Conservation (phyloP, 352 stramenopile genomes). For the Thalassiosira ordinaria region DNA sequence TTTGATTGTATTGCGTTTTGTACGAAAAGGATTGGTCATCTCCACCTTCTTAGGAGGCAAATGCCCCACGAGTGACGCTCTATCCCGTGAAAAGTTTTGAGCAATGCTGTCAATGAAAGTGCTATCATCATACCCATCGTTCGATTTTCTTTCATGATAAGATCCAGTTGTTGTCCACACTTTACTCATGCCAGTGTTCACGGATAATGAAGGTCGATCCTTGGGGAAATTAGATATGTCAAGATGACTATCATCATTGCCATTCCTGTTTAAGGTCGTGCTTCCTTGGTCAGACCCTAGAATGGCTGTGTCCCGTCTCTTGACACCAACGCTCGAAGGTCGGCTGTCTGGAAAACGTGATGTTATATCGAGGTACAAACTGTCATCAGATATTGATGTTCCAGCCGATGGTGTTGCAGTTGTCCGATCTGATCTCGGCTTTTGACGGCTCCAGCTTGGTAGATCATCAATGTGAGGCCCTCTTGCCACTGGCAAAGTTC, state of each 20-base stretch:
- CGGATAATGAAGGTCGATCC: slow-evolving; percentile 1
- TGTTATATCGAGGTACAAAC: neutral
- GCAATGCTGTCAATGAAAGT: neutral
- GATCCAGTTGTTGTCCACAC: neutral
- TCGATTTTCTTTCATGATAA: neutral
- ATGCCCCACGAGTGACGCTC: neutral
- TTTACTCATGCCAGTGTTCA: slow-evolving; percentile 6
- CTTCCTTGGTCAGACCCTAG: too few species aligned
- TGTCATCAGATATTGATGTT: neutral
- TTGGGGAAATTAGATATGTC: slow-evolving; percentile 18
- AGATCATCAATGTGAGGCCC: neutral
- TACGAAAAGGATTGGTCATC: too few species aligned
- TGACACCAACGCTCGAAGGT: neutral
- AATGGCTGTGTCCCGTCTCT: neutral
- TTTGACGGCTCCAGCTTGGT: neutral
- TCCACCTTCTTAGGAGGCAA: neutral
- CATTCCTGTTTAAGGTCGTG: neutral
- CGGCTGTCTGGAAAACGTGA: slow-evolving; percentile 15
- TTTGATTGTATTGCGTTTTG: too few species aligned
- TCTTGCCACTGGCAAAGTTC: neutral
- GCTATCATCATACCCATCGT: neutral
- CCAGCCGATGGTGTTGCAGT: too few species aligned
- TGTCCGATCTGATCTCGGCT: neutral
- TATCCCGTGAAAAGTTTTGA: neutral
- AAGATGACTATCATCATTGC: neutral